Percentiles rank a stretch among this genome's conserved stretches.
These are phyloP conservation scores for Prunus dulcis DNA, from an alignment of 306 rosid species.

Conservation along the genomic window DNA sequence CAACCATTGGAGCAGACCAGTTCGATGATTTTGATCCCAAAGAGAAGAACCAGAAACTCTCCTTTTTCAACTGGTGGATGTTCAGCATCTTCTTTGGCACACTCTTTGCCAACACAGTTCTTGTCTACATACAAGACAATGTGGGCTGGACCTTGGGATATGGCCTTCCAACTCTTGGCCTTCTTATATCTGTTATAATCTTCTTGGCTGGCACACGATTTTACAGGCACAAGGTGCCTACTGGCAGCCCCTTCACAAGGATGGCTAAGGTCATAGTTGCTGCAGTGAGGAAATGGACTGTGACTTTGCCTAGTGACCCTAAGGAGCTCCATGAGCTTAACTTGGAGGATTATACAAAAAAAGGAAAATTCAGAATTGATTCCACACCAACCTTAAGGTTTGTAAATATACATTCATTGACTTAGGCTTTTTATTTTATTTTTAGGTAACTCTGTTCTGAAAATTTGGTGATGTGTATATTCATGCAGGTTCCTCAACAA, in stretches of 20 bases:
- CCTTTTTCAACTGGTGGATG: slow-evolving; percentile 99
- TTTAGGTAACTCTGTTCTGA: neutral
- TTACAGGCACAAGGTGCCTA: slow-evolving; percentile 68
- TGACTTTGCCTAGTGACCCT: slow-evolving; percentile 54
- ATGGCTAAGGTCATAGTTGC: slow-evolving; percentile 69
- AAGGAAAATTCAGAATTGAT: slow-evolving; percentile 55
- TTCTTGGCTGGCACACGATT: slow-evolving; percentile 69
- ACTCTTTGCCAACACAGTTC: slow-evolving; percentile 65
- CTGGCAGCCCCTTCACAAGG: slow-evolving; percentile 43
- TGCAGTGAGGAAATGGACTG: slow-evolving; percentile 55
- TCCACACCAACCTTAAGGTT: slow-evolving; percentile 75
- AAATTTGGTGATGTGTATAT: neutral
- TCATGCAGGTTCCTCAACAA: slow-evolving; percentile 39
- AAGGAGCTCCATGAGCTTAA: slow-evolving; percentile 58
- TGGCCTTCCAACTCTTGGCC: slow-evolving; percentile 82
- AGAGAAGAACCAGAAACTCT: slow-evolving; percentile 70
- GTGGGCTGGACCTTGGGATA: slow-evolving; percentile 92
- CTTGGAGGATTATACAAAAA: slow-evolving; percentile 37
- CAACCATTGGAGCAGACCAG: slow-evolving; percentile 93
- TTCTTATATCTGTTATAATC: slow-evolving; percentile 51
- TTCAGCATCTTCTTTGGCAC: slow-evolving; percentile 87
- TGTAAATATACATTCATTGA: slow-evolving; percentile 3
- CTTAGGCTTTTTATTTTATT: too few species aligned
- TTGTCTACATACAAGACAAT: slow-evolving; percentile 86
- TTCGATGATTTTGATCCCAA: slow-evolving; percentile 76